Evolutionary conservation across 139 green algal genomes (phyloP), one percentile per base, ranked within the genome.

Genomic region (Chlorella sp.): DNA sequence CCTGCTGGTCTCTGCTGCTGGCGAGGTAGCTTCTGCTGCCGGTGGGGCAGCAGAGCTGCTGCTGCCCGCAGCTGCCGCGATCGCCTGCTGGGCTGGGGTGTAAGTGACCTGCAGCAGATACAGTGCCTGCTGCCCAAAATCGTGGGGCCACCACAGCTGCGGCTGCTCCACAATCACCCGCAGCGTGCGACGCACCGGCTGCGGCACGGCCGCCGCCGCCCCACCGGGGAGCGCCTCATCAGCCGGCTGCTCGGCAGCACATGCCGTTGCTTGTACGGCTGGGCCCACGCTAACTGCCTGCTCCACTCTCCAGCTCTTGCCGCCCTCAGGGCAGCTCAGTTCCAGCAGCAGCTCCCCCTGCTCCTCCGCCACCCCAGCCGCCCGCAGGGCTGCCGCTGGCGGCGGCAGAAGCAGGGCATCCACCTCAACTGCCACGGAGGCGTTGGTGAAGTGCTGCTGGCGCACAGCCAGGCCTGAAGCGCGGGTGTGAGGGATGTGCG

Each of bases 71-170:
- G 51, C 51, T 60, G 51, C 51, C 15, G 51, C 44, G 44, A 7
- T 55, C 7, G 51, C 51, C 51, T 18, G 51, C 51, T 60, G 51
- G 51, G 51, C 36, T 1, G 75, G 84, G 1, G 32, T 38, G 57
- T 86, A 92, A 0, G 71, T 85, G 15, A 94, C 72, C 6, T 44
- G 80, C 18, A 94, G 75, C 18, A 56, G 76, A 68, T 94, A 94
- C 41, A 95, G 63, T 4, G 82, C 67, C 74, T 92, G 91, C 12
- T 57, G 47, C 4, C 90, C 91, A 26, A 91, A 84, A 13, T 91
- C 91, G 3, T 85, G 65, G 1, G 92, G 88, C 91, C 91, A 95
- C 91, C 92, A 95, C 16, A 93, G 82, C 26, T 90, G 51, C 4
- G 86, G 86, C 6, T 13, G 30, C 20, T 39, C 38, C 1, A 88